Percentiles rank a stretch among this genome's conserved stretches.
Conservation (phyloP, 768 basidiomycete species). For the Xerocomellus chrysenteron region DNA sequence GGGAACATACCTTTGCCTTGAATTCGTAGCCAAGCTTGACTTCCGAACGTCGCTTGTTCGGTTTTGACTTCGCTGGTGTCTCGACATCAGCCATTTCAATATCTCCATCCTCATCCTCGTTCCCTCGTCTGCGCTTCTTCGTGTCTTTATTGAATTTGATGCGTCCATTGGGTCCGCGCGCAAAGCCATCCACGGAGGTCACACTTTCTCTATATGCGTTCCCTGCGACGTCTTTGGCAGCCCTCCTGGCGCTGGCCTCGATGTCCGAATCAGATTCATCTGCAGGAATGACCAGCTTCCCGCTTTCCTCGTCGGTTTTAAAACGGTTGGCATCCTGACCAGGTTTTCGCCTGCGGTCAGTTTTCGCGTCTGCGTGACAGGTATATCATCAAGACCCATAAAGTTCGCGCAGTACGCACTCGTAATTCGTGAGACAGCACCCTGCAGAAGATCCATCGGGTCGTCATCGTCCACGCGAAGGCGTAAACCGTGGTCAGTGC, state of each 20-base stretch:
- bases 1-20: slow-evolving; percentile 80
- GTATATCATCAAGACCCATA: slow-evolving; percentile 2
- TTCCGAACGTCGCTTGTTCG: slow-evolving; percentile 54
- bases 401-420: slow-evolving; percentile 44
- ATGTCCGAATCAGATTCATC: slow-evolving; percentile 50
- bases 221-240: slow-evolving; percentile 58
- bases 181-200: slow-evolving; percentile 87
- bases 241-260: slow-evolving; percentile 39
- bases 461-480: slow-evolving; percentile 87
- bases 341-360: slow-evolving; percentile 64
- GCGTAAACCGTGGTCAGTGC: slow-evolving; percentile 50
- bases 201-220: slow-evolving; percentile 81
- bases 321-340: slow-evolving; percentile 86
- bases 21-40: slow-evolving; percentile 80
- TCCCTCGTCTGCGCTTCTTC: slow-evolving; percentile 82
- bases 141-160: slow-evolving; percentile 97
- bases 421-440: slow-evolving; percentile 67
- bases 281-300: slow-evolving; percentile 73
- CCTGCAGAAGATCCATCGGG: slow-evolving; percentile 92
- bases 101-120: slow-evolving; percentile 58
- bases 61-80: slow-evolving; percentile 39
- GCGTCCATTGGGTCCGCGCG: slow-evolving; percentile 76
- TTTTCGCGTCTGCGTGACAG: slow-evolving; percentile 38
- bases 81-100: slow-evolving; percentile 78
- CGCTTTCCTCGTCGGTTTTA: slow-evolving; percentile 82